These are phyloP conservation scores for Bipolaris bicolor DNA, from an alignment of 2,329 filamentous ascomycete genomes.

Conservation along the genomic window DNA sequence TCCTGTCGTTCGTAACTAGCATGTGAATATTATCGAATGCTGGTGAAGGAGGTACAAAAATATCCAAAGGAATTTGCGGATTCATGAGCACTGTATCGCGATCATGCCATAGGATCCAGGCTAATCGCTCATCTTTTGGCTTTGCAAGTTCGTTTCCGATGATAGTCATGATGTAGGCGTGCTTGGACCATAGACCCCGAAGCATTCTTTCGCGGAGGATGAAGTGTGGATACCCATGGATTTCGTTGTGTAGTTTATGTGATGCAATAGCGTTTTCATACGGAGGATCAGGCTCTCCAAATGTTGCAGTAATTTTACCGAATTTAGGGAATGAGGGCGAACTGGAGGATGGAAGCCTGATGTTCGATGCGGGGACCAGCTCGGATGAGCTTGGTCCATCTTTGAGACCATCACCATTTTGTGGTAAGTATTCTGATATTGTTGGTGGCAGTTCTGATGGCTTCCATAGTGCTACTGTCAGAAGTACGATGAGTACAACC, in stretches of 20 bases:
- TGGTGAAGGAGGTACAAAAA: background rate
- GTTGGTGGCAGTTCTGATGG: background rate
- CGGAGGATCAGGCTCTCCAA: conserved; percentile 2
- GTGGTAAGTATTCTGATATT: background rate
- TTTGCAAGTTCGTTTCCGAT: conserved; percentile 9
- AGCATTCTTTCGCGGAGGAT: conserved; percentile 10
- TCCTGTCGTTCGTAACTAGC: conserved; percentile 48
- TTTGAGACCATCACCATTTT: background rate
- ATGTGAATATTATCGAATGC: conserved; percentile 28
- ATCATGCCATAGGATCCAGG: conserved; percentile 13
- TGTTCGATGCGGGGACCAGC: background rate
- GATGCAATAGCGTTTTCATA: conserved; percentile 8
- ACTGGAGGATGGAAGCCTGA: background rate
- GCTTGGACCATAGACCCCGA: conserved; percentile 12
- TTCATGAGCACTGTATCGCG: conserved; percentile 11
- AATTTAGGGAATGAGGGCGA: background rate
- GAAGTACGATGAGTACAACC: background rate
- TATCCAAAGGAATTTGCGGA: conserved; percentile 6
- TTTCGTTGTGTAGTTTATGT: conserved; percentile 6
- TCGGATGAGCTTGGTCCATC: background rate
- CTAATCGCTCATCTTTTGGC: background rate
- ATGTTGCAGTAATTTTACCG: conserved; percentile 12
- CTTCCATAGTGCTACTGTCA: background rate
- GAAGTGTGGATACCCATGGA: conserved; percentile 8
- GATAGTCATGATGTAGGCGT: conserved; percentile 8